Percentiles rank a stretch among this genome's conserved stretches.
These are phyloP conservation scores for Leccinum subrobustum DNA, from an alignment of 1,284 basidiomycete genomes.

Conservation along the genomic window DNA sequence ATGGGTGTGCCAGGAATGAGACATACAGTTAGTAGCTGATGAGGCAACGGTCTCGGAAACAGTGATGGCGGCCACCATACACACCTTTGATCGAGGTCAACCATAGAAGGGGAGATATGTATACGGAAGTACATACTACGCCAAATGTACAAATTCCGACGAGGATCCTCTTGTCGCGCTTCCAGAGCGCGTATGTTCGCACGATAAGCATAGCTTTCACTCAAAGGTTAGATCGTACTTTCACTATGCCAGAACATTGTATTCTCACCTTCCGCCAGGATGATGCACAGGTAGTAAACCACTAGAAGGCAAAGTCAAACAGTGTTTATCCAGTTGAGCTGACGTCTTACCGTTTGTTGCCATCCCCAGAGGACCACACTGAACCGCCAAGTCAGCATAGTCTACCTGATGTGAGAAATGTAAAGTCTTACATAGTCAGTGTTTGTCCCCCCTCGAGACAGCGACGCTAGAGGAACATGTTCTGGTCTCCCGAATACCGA, in stretches of 20 bases:
- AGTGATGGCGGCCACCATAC: conserved; percentile 9
- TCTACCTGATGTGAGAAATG: not conserved
- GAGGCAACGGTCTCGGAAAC: conserved; percentile 14
- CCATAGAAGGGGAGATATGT: not conserved
- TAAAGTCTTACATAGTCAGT: conserved; percentile 10
- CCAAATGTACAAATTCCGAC: conserved; percentile 16
- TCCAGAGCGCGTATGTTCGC: conserved; percentile 27
- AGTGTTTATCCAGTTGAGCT: not conserved
- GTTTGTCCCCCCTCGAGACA: not conserved
- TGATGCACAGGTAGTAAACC: conserved; percentile 20
- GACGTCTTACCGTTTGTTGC: conserved; percentile 6
- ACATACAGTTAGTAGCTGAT: conserved; percentile 8
- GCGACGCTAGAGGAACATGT: conserved; percentile 9
- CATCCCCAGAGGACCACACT: conserved; percentile 18
- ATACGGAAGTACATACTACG: conserved; percentile 8
- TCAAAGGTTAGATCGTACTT: not conserved
- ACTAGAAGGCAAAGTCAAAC: conserved; percentile 6
- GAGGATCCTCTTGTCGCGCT: conserved; percentile 18
- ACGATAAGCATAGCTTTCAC: conserved; percentile 22
- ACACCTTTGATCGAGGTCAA: conserved; percentile 7
- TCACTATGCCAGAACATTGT: not conserved
- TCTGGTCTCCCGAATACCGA: not conserved
- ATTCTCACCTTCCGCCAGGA: conserved; percentile 20
- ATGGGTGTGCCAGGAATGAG: not conserved
- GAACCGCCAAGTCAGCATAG: conserved; percentile 1